Conservation (phyloP, 2,329 filamentous ascomycete genomes). For the Alternaria brassicae region DNA sequence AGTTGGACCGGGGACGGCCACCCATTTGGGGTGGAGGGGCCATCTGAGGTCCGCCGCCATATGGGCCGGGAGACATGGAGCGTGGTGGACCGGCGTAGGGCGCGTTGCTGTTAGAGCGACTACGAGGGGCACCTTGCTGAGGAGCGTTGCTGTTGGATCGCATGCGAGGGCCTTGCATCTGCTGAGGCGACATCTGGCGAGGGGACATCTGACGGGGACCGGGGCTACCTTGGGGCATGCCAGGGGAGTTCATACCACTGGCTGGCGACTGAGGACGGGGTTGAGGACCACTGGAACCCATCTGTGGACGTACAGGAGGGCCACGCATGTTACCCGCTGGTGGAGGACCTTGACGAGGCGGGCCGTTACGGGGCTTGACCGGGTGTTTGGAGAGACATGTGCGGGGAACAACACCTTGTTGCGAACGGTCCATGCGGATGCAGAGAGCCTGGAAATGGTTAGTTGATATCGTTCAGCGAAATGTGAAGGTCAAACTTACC, state of each 20-base stretch:
- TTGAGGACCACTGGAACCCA: conserved; percentile 43
- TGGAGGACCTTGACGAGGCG: conserved; percentile 59
- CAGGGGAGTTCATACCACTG: conserved; percentile 58
- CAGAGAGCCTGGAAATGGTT: conserved; percentile 74
- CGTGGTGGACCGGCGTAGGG: conserved; percentile 45
- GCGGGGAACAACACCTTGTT: conserved; percentile 91
- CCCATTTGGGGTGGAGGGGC: conserved; percentile 41
- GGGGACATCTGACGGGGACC: conserved; percentile 42
- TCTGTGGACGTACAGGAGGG: conserved; percentile 40
- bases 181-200: conserved; percentile 34
- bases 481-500: conserved; percentile 65
- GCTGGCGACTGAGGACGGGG: conserved; percentile 55
- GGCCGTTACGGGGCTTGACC: conserved; percentile 76
- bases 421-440: conserved; percentile 84
- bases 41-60: conserved; percentile 47
- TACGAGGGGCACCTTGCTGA: conserved; percentile 35
- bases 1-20: conserved; percentile 48
- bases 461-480: background rate
- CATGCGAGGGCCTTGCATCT: conserved; percentile 39
- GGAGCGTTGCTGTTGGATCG: conserved; percentile 49
- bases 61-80: conserved; percentile 51
- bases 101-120: conserved; percentile 50
- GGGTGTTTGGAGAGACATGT: conserved; percentile 92
- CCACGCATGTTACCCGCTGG: conserved; percentile 40
- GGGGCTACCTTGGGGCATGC: conserved; percentile 46